Conservation (phyloP, 169 alveolate species). For the Cyclospora cayetanensis region DNA sequence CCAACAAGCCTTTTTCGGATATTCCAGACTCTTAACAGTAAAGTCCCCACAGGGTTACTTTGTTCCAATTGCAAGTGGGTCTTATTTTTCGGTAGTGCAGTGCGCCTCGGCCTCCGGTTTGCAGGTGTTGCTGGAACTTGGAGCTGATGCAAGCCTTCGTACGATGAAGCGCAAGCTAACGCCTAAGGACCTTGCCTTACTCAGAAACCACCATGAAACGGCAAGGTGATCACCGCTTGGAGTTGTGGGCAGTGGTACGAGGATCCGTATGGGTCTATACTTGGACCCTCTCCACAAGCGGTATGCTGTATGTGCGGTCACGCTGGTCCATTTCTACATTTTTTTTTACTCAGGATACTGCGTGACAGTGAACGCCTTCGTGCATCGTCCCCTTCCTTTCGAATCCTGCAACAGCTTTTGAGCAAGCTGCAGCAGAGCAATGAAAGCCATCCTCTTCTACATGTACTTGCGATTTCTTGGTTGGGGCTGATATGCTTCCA, state of each 20-base stretch:
- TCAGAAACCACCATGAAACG: not conserved
- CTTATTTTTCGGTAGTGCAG: no score
- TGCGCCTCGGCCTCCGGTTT: no score
- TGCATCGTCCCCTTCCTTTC: not conserved
- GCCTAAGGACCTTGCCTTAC: constrained; percentile 7
- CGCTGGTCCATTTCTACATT: not conserved
- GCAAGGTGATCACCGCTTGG: constrained; percentile 1
- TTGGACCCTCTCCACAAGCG: no score
- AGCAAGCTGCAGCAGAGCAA: not conserved
- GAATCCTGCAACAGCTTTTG: not conserved
- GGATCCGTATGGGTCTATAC: not conserved
- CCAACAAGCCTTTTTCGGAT: no score
- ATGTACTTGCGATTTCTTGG: constrained; percentile 37
- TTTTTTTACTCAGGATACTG: constrained; percentile 24
- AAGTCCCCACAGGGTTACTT: no score
- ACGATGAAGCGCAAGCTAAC: constrained; percentile 5
- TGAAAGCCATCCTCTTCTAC: not conserved
- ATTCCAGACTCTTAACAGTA: no score
- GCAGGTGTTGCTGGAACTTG: constrained; percentile 42
- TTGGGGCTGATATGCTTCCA: constrained; percentile 9
- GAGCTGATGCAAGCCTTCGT: constrained; percentile 23
- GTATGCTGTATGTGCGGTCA: no score
- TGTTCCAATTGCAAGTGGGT: no score
- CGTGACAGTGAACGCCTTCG: not conserved
- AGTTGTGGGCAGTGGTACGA: not conserved